A percentile compares a stretch with the other conserved stretches of the same genome.
These are phyloP conservation scores for Colletotrichum cuscutae DNA, from an alignment of 2,329 filamentous ascomycete species.

Conservation along the genomic window DNA sequence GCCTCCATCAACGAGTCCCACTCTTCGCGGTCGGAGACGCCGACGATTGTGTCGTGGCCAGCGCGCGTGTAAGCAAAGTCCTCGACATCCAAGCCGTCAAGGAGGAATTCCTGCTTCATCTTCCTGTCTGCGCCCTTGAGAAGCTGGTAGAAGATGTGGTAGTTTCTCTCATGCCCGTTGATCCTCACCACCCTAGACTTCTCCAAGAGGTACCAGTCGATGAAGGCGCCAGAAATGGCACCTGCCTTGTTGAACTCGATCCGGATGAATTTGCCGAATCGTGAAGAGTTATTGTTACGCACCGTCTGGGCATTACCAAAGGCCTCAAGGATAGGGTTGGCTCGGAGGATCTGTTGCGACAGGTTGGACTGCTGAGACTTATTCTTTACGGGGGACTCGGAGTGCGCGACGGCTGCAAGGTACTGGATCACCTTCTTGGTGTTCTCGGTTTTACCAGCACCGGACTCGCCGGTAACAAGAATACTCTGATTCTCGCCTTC, in stretches of 20 bases:
- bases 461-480: slow-evolving; percentile 96
- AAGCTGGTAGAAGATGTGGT: slow-evolving; percentile 97
- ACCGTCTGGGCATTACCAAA: slow-evolving; percentile 99
- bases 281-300: slow-evolving; percentile 96
- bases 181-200: slow-evolving; percentile 97
- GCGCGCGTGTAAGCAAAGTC: slow-evolving; percentile 93
- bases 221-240: slow-evolving; percentile 94
- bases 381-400: slow-evolving; percentile 76
- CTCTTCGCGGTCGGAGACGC: slow-evolving; percentile 89
- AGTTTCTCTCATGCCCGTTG: slow-evolving; percentile 90
- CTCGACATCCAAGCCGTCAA: slow-evolving; percentile 79
- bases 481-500: slow-evolving; percentile 98
- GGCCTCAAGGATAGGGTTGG: slow-evolving; percentile 96
- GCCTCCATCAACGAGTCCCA: slow-evolving; percentile 93
- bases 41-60: slow-evolving; percentile 90
- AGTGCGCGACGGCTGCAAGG: slow-evolving; percentile 89
- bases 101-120: slow-evolving; percentile 80
- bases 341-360: slow-evolving; percentile 94
- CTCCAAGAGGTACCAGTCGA: slow-evolving; percentile 98
- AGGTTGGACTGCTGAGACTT: slow-evolving; percentile 79
- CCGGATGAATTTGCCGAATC: slow-evolving; percentile 98
- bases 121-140: slow-evolving; percentile 81
- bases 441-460: slow-evolving; percentile 98
- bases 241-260: slow-evolving; percentile 92
- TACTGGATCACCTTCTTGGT: slow-evolving; percentile 99